Percentiles rank a stretch among this genome's conserved stretches.
Conservation (phyloP, 192 early-diverging fungal species). For the Coemansia sp. region DNA sequence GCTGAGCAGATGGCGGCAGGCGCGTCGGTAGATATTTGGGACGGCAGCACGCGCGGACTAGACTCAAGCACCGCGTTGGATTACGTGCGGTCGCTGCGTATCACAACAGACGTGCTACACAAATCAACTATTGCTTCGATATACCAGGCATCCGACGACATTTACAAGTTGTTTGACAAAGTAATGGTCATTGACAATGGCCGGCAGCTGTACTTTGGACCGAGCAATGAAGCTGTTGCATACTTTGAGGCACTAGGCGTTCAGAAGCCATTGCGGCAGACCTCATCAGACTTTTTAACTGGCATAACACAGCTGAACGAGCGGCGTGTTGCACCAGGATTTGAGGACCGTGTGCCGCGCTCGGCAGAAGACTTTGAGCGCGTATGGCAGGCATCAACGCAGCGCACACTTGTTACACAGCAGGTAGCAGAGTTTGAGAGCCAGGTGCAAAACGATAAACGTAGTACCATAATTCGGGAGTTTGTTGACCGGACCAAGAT, state of each 20-base stretch:
- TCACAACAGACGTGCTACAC: slow-evolving; percentile 65
- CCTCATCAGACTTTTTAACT: slow-evolving; percentile 71
- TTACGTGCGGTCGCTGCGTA: slow-evolving; percentile 70
- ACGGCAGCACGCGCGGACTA: slow-evolving; percentile 62
- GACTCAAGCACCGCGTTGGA: slow-evolving; percentile 64
- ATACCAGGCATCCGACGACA: slow-evolving; percentile 77
- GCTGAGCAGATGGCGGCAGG: slow-evolving; percentile 59
- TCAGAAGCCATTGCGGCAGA: slow-evolving; percentile 63
- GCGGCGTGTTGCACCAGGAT: slow-evolving; percentile 58
- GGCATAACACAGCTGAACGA: slow-evolving; percentile 67
- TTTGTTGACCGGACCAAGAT: slow-evolving; percentile 61
- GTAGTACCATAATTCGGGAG: slow-evolving; percentile 35
- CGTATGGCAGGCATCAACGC: slow-evolving; percentile 57
- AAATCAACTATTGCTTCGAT: slow-evolving; percentile 62
- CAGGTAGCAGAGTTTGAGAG: slow-evolving; percentile 52
- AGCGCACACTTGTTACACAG: slow-evolving; percentile 26
- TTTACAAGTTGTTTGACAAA: slow-evolving; percentile 73
- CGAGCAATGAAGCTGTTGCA: slow-evolving; percentile 55
- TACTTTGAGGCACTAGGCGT: slow-evolving; percentile 69
- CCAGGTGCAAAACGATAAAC: slow-evolving; percentile 18
- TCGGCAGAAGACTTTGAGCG: slow-evolving; percentile 67
- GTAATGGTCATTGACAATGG: slow-evolving; percentile 68
- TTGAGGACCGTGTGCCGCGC: slow-evolving; percentile 57
- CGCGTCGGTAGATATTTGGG: slow-evolving; percentile 61
- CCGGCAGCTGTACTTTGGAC: slow-evolving; percentile 70